Evolutionary conservation across 352 stramenopile species (phyloP).

Genomic region (Phytophthora colocasiae): DNA sequence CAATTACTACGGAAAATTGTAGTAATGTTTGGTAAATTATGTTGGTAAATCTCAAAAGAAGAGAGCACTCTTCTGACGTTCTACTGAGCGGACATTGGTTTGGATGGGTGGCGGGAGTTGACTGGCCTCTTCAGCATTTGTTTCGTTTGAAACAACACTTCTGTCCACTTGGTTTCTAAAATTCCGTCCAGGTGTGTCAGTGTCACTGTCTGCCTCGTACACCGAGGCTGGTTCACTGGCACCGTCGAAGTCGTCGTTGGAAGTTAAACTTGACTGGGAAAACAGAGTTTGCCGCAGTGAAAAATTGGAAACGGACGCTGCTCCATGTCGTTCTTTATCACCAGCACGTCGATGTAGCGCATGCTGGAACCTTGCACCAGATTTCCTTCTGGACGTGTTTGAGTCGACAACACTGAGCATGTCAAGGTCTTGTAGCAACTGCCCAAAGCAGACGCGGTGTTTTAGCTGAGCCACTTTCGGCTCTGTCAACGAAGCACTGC

Average conservation of each 20-base stretch:
- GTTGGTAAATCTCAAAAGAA: conserved; percentile 19
- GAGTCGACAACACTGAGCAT: conserved; percentile 58
- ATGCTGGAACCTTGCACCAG: conserved; percentile 43
- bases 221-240: conserved; percentile 30
- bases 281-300: conserved; percentile 55
- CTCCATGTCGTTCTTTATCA: background rate
- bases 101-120: conserved; percentile 26
- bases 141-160: conserved; percentile 1
- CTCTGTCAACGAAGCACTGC: conserved; percentile 68
- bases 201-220: conserved; percentile 29
- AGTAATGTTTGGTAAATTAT: too few relatives aligned
- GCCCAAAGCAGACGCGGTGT: conserved; percentile 63
- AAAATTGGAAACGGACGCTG: conserved; percentile 36
- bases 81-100: conserved; percentile 21
- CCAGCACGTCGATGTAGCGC: conserved; percentile 33
- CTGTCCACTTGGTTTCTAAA: conserved; percentile 12
- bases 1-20: too few relatives aligned
- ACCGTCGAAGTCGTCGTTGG: conserved; percentile 40
- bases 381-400: conserved; percentile 29
- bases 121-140: background rate
- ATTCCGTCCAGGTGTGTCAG: conserved; percentile 7
- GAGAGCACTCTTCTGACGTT: conserved; percentile 12
- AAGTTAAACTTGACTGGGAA: conserved; percentile 46
- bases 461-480: conserved; percentile 68
- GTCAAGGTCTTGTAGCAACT: conserved; percentile 72